Evolutionary conservation across 441 rosid species (phyloP), one percentile per base, ranked within the genome.

Genomic region (Brassica hybrid): DNA sequence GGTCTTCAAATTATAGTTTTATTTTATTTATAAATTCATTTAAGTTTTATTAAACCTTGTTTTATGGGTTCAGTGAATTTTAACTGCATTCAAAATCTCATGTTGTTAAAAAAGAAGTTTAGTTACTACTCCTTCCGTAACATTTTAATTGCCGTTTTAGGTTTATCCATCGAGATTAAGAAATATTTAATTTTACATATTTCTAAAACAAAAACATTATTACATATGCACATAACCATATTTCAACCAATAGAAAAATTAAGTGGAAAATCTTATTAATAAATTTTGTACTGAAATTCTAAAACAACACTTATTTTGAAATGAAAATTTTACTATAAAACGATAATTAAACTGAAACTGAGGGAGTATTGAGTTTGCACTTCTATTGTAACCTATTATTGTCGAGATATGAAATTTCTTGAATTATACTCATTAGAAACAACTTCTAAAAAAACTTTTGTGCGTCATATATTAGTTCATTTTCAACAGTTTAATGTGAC

Each of bases 401-500:
- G 3, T 3, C 4, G 66, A 60, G 2, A 60, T 60, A 13, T 59
- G 16, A 6, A 60, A 27, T 13, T n/a, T 60, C 18, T 60, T 11
- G 7, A 25, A 13, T 13, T 25, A 6, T 48, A 23, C 11, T 11
- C 13, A 43, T 45, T n/a, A 30, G 0, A 12, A 23, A 23, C n/a
- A n/a, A n/a, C n/a, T n/a, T n/a, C n/a, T 60, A 14, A 59, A 25
- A 12, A 11, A 25, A 6, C 3, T 27, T 27, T 7, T 27, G 2
- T n/a, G 5, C 14, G 14, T 30, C 66, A 45, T 38, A 65, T 56
- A 65, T 12, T 34, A 64, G 36, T 54, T 52, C 56, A 41, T 8
- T 66, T 58, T 13, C n/a, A 67, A 58, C 34, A 58, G 52, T 75
- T 18, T 1, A 60, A 45, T 45, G 23, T 2, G 21, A 68, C 68